Evolutionary conservation across 208 protist species (phyloP).

Genomic region (Naegleria fowleri): DNA sequence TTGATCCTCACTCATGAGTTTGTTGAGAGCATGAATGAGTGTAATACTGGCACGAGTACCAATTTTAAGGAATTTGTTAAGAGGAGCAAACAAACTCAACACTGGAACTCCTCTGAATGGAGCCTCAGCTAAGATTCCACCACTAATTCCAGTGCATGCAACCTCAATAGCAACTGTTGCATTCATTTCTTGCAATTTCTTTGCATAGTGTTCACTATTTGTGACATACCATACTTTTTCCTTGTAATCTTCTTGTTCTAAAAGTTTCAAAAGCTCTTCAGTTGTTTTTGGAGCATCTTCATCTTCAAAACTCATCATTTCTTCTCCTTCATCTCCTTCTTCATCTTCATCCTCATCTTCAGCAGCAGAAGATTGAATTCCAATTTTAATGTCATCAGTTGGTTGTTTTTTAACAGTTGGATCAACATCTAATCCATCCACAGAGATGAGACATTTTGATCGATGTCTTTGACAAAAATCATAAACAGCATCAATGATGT

Average conservation of each 20-base stretch:
- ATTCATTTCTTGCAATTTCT: constrained; percentile 15
- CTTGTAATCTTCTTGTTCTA: neutral
- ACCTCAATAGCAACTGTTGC: neutral
- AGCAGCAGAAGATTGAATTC: neutral
- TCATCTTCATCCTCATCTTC: constrained; percentile 18
- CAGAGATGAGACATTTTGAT: neutral
- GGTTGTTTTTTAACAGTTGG: neutral
- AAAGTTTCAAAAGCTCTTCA: neutral
- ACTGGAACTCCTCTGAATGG: neutral
- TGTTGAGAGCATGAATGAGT: neutral
- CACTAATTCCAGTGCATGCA: neutral
- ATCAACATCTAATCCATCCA: neutral
- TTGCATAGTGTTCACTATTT: neutral
- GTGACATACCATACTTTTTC: constrained; percentile 17
- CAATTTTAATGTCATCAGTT: constrained; percentile 15
- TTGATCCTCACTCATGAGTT: neutral
- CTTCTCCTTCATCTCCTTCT: neutral
- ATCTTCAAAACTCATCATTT: neutral
- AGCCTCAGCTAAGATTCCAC: constrained; percentile 15
- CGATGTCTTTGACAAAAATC: constrained; percentile 14
- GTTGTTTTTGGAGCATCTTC: constrained; percentile 12
- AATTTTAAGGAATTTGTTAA: neutral
- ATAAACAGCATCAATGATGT: constrained; percentile 22
- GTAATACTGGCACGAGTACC: neutral
- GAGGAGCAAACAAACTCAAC: neutral